Evolutionary conservation across 2,329 filamentous ascomycete species (phyloP).

Genomic region (Aspergillus ruber): DNA sequence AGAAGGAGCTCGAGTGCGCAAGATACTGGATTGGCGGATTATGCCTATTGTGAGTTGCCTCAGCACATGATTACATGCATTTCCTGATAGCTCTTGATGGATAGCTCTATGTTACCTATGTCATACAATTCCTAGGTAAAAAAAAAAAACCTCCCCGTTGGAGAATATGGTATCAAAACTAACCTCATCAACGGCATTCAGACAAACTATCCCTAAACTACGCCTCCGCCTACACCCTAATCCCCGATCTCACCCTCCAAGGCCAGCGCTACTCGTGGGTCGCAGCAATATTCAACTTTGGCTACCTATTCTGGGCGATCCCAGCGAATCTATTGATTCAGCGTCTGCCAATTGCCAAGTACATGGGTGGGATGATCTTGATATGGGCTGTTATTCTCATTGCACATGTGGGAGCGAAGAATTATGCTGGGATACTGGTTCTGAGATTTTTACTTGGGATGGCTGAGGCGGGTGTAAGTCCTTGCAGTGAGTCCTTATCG

Average conservation of each 20-base stretch:
- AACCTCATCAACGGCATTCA: slow-evolving; percentile 1
- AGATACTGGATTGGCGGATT: slow-evolving; percentile 43
- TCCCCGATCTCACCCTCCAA: slow-evolving; percentile 35
- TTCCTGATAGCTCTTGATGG: slow-evolving; percentile 13
- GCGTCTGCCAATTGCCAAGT: slow-evolving; percentile 36
- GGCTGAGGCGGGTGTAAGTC: slow-evolving; percentile 30
- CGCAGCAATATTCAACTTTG: slow-evolving; percentile 40
- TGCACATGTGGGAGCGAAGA: slow-evolving; percentile 32
- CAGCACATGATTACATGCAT: background rate
- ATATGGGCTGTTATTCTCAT: slow-evolving; percentile 39
- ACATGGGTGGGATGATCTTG: slow-evolving; percentile 36
- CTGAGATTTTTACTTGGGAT: slow-evolving; percentile 44
- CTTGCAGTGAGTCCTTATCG: slow-evolving; percentile 17
- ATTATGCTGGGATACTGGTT: slow-evolving; percentile 39
- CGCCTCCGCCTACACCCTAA: slow-evolving; percentile 39
- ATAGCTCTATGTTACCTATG: slow-evolving; percentile 35
- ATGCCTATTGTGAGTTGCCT: slow-evolving; percentile 37
- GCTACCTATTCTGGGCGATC: slow-evolving; percentile 36
- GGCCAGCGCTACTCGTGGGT: slow-evolving; percentile 43
- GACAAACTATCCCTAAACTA: slow-evolving; percentile 27
- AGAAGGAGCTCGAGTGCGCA: slow-evolving; percentile 36
- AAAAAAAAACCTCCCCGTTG: background rate
- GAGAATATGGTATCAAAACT: background rate
- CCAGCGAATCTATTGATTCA: slow-evolving; percentile 39
- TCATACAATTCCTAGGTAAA: slow-evolving; percentile 41